Base-by-base conservation (phyloP, 306 rosid genomes). In the Prunus dulcis region DNA sequence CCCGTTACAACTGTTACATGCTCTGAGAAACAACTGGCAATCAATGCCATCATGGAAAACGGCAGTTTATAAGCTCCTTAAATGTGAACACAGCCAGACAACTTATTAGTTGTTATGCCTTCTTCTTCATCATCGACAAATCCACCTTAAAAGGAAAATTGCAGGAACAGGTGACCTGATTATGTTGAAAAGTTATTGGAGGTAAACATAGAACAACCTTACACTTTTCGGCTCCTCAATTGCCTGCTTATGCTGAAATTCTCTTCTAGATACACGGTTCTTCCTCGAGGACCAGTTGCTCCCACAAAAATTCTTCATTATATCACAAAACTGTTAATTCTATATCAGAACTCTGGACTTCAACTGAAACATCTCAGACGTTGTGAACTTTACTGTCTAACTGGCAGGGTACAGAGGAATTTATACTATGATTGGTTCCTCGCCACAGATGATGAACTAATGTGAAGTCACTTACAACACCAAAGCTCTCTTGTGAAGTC, bases 321-420 rank as follows among this genome's bases (percentile, higher is more conserved):
- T 85, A 84, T 86, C 83, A 78, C 73, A 85, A 73, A 84, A 76
- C 76, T 80, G 83, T 81, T 71, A 74, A 72, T 67, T 78, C 83
- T 78, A 79, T 72, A 82, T 84, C 85, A 75, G 80, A 80, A 82
- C 71, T 63, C 84, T 78, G 79, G 75, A 72, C 79, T 81, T 82
- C 81, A 60, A 67, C 70, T 85, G 75, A 86, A 81, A 75, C 82
- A 81, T 76, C 27, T 76, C 64, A 78, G 68, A 57, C 10, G 61
- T 80, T 67, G 83, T 79, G 75, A 53, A 72, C 75, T 81, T 76
- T 52, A 78, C 81, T 58, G 66, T 78, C 78, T 69, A 73, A 82
- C 77, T 70, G 60, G 78, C 17, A 30, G 76, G 66, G 73, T 72
- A 66, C 25, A 83, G 78, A 88, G 91, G 82, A 78, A 79, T 53